phyloP scores from a whole-genome alignment of 2,329 filamentous ascomycete genomes.

The Trichophyton verrucosum region DNA sequence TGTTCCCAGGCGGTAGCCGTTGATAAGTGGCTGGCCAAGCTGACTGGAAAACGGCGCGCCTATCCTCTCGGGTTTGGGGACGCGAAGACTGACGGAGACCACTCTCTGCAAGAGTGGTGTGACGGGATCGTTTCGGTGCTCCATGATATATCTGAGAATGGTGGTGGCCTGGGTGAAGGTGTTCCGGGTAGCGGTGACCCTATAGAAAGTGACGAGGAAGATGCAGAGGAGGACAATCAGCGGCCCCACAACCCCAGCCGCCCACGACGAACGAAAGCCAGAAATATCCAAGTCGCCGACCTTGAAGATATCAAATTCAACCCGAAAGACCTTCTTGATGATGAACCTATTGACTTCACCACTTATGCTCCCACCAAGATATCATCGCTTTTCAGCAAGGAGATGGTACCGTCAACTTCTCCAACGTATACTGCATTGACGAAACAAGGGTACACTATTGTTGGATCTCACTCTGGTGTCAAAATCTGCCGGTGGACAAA shows the following conservation, averaged over 20 bases:
- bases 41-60: slow-evolving; percentile 74
- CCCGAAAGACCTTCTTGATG: slow-evolving; percentile 16
- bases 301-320: slow-evolving; percentile 63
- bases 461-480: slow-evolving; percentile 88
- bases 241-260: slow-evolving; percentile 42
- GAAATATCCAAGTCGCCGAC: slow-evolving; percentile 50
- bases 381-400: slow-evolving; percentile 45
- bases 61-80: slow-evolving; percentile 85
- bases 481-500: slow-evolving; percentile 99
- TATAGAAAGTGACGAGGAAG: slow-evolving; percentile 71
- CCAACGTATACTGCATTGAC: slow-evolving; percentile 81
- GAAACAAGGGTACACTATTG: slow-evolving; percentile 92
- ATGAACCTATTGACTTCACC: slow-evolving; percentile 72
- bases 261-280: slow-evolving; percentile 29
- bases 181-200: slow-evolving; percentile 71
- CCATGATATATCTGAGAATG: slow-evolving; percentile 42
- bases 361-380: slow-evolving; percentile 36
- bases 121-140: slow-evolving; percentile 62
- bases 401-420: slow-evolving; percentile 88
- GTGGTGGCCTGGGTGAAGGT: slow-evolving; percentile 47
- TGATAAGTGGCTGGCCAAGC: slow-evolving; percentile 93
- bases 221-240: slow-evolving; percentile 54
- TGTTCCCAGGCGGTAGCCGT: slow-evolving; percentile 84
- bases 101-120: slow-evolving; percentile 64
- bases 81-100: slow-evolving; percentile 57